Base-by-base conservation (phyloP, 164 flowering plant species). In the Annona squamosa region DNA sequence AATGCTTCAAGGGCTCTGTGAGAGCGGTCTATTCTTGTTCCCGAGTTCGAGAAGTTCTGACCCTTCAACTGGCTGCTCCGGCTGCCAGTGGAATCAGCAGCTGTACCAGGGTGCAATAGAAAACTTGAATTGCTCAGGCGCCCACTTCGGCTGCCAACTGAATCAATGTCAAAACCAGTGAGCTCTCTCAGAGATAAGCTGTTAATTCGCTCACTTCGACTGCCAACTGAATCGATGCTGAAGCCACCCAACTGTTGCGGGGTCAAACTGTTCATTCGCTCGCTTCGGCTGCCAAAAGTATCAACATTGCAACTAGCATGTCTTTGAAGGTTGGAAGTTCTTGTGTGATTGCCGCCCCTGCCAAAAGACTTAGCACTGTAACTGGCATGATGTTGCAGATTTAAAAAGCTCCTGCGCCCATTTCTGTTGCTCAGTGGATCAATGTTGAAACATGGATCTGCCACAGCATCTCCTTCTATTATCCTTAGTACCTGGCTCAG, bases 91-190 rank as follows among this genome's bases (percentile, higher is more conserved):
- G 93, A 75, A 64, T 85, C 84, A 78, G 80, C 37, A 72, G 88
- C 67, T 71, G 81, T 73, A 52, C 68, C 74, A n/a, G 85, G 1
- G 12, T 43, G n/a, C 63, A 17, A 26, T 16, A 16, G 77, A 46
- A 85, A 75, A 73, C 77, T 78, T 65, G 82, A 69, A 64, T 87
- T 85, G n/a, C 66, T 68, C 82, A 93, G 72, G 68, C 86, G 88
- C n/a, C 81, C 93, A 71, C 96, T 92, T 80, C 88, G 82, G 69
- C 84, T 85, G 46, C 94, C 94, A 16, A 81, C 78, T 61, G 93
- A 75, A 64, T 85, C 84, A 78, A 81, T 44, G 73, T 88, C 4
- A 6, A 91, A 73, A 82, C 69, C 56, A 52, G 13, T 52, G 59
- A 52, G 42, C 26, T 41, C n/a, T 43, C 44, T 64, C 52, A 85